phyloP scores from a whole-genome alignment of 768 basidiomycete genomes.

The Tephrocybe sp. region DNA sequence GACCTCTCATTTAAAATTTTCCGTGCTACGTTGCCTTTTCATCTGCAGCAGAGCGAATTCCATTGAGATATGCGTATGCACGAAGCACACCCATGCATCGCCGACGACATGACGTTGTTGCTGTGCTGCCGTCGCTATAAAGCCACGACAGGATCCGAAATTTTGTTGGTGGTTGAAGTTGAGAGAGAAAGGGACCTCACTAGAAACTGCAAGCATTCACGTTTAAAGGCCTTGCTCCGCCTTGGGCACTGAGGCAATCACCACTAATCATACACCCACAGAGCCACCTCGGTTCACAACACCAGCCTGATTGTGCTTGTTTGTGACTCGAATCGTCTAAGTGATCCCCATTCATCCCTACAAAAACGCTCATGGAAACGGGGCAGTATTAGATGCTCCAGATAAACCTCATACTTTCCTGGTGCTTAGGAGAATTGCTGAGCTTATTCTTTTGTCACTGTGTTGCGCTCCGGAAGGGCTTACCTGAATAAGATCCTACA shows the following conservation, averaged over 20 bases:
- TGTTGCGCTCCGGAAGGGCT: neutral
- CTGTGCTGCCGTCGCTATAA: neutral
- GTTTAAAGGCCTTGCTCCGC: neutral
- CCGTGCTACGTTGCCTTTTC: slow-evolving; percentile 4
- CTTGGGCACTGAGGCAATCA: no score
- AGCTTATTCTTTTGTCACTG: no score
- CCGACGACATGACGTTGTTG: neutral
- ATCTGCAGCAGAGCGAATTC: slow-evolving; percentile 8
- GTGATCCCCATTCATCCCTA: no score
- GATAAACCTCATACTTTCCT: no score
- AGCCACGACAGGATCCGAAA: neutral
- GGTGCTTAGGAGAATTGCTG: no score
- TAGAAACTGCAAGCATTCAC: neutral
- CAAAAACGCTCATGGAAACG: no score
- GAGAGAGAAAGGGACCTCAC: neutral
- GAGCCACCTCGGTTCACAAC: no score
- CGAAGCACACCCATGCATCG: neutral
- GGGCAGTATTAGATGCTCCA: no score
- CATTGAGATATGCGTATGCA: neutral
- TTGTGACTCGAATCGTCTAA: no score
- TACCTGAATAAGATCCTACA: neutral
- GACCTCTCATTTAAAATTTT: slow-evolving; percentile 15
- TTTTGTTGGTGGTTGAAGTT: neutral
- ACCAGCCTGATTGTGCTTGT: no score
- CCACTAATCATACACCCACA: no score